Percentiles rank a stretch among this genome's conserved stretches.
Evolutionary conservation across 768 basidiomycete genomes (phyloP).

Genomic region (Psilocybe cubensis): DNA sequence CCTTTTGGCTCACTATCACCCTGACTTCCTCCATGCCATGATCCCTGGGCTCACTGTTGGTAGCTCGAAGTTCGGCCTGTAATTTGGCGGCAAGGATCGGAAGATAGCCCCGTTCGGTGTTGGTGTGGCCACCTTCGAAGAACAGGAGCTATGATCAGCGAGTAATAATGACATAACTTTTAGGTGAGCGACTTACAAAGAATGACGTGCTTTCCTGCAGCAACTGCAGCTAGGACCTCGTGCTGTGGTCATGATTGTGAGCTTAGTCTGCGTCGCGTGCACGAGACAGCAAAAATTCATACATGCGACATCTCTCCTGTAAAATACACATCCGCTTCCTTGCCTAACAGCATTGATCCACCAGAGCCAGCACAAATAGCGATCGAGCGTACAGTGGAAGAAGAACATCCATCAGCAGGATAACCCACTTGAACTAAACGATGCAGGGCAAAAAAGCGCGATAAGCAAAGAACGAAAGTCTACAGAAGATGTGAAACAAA

Average conservation of each 20-base stretch:
- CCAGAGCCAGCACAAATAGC: conserved; percentile 95
- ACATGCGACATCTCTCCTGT: conserved; percentile 96
- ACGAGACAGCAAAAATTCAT: conserved; percentile 30
- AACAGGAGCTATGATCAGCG: conserved; percentile 17
- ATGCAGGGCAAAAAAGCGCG: conserved; percentile 14
- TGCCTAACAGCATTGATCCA: conserved; percentile 71
- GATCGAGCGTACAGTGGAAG: conserved; percentile 53
- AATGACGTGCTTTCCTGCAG: conserved; percentile 77
- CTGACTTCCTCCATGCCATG: conserved; percentile 48
- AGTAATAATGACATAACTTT: conserved; percentile 31
- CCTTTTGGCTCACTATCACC: conserved; percentile 72
- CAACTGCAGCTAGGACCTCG: conserved; percentile 82
- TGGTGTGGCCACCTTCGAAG: conserved; percentile 80
- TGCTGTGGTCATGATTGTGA: conserved; percentile 55
- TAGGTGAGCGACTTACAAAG: conserved; percentile 64
- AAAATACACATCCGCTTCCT: conserved; percentile 83
- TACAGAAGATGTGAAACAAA: conserved; percentile 27
- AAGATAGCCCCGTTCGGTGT: conserved; percentile 94
- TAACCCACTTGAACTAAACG: conserved; percentile 70
- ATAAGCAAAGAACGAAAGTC: conserved; percentile 22
- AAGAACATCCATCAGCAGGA: conserved; percentile 33
- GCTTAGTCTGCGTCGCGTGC: conserved; percentile 18
- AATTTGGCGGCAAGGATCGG: conserved; percentile 72
- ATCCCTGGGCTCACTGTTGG: conserved; percentile 31
- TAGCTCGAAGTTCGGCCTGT: conserved; percentile 48